Percentiles rank a stretch among this genome's conserved stretches.
Evolutionary conservation across 1,139 yeast genomes (phyloP).

Genomic region (Taiozyma onychis): DNA sequence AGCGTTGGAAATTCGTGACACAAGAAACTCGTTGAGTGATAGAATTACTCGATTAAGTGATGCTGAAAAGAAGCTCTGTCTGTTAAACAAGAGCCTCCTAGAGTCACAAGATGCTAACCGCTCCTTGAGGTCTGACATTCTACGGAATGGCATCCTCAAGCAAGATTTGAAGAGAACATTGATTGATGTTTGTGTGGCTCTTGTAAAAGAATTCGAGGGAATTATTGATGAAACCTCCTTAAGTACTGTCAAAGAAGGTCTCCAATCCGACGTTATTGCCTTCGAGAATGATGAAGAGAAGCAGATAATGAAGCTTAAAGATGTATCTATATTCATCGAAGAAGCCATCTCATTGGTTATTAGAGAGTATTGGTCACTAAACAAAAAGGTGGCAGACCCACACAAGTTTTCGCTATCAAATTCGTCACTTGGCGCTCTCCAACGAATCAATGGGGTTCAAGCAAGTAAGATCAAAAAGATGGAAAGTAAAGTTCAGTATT

Average conservation of each 20-base stretch:
- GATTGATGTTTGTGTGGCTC: constrained; percentile 2
- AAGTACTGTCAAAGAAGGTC: constrained; percentile 4
- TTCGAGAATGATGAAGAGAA: constrained; percentile 4
- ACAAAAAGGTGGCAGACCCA: constrained; percentile 4
- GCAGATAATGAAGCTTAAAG: constrained; percentile 7
- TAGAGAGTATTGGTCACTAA: constrained; percentile 11
- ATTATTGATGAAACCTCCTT: constrained; percentile 15
- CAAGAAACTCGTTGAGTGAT: constrained; percentile 11
- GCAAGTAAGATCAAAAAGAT: constrained; percentile 3
- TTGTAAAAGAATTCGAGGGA: constrained; percentile 13
- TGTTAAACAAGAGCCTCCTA: constrained; percentile 2
- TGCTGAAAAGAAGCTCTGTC: constrained; percentile 5
- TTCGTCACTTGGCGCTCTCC: constrained; percentile 6
- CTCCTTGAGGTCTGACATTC: constrained; percentile 8
- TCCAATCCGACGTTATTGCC: constrained; percentile 1
- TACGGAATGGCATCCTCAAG: constrained; percentile 5
- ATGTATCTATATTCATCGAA: constrained; percentile 11
- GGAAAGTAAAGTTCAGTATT: constrained; percentile 7
- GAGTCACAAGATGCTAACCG: constrained; percentile 5
- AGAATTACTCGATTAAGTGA: constrained; percentile 2
- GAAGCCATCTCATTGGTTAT: constrained; percentile 13
- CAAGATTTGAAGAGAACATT: constrained; percentile 12
- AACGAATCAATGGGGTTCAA: constrained; percentile 9
- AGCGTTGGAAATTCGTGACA: constrained; percentile 5
- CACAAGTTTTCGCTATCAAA: constrained; percentile 6